A percentile compares a stretch with the other conserved stretches of the same genome.
phyloP scores from a whole-genome alignment of 2,329 filamentous ascomycete genomes.

The Fusarium neocosmosporiellum region DNA sequence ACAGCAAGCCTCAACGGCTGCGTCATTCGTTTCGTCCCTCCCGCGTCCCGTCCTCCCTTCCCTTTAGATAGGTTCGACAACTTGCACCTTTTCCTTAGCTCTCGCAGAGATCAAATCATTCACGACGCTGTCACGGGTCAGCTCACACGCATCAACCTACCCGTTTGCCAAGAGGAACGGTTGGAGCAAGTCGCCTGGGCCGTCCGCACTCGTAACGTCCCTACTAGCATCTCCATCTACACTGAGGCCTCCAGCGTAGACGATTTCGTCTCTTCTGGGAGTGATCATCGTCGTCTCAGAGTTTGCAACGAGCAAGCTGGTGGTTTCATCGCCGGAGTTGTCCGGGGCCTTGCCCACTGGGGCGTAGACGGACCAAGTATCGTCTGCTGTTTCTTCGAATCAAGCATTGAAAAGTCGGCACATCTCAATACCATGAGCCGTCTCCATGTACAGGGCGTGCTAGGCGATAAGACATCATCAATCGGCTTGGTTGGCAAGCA shows the following conservation, averaged over 20 bases:
- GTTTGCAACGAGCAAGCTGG: not conserved
- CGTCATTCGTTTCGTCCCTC: not conserved
- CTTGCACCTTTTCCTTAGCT: not conserved
- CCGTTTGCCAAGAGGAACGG: not conserved
- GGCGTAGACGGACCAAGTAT: not conserved
- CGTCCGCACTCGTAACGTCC: not conserved
- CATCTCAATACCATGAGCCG: not conserved
- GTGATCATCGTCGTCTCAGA: not conserved
- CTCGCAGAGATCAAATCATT: not conserved
- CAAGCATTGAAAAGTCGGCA: not conserved
- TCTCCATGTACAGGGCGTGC: not conserved
- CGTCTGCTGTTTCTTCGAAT: not conserved
- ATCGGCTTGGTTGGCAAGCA: not conserved
- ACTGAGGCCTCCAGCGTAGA: not conserved
- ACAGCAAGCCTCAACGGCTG: not conserved
- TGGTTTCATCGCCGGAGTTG: not conserved
- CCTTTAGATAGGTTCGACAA: not conserved
- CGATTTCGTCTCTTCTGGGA: not conserved
- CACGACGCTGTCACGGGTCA: not conserved
- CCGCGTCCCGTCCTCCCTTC: not conserved
- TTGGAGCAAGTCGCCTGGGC: not conserved
- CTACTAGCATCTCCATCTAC: not conserved
- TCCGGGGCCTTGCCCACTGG: not conserved
- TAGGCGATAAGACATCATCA: not conserved
- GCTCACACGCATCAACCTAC: not conserved